phyloP scores from a whole-genome alignment of 768 basidiomycete species.

The Gloeopeniophorella convolvens region DNA sequence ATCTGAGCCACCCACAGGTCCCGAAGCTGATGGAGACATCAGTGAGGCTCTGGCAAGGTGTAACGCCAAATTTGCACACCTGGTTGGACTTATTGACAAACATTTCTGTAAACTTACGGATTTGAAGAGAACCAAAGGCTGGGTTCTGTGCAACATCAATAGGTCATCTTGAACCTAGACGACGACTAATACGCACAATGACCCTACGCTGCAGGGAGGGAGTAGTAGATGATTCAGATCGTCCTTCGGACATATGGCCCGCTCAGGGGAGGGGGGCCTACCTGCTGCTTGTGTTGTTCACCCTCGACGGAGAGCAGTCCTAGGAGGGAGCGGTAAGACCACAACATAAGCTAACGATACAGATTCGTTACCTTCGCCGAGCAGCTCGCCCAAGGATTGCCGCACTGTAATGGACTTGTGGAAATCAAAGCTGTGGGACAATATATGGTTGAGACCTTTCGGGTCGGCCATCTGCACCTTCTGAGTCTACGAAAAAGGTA shows the following conservation, averaged over 20 bases:
- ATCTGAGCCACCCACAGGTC: slow-evolving; percentile 21
- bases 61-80: neutral
- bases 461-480: neutral
- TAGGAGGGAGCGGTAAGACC: neutral
- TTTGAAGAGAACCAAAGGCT: slow-evolving; percentile 7
- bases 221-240: neutral
- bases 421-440: neutral
- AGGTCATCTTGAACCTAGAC: neutral
- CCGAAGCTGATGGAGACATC: slow-evolving; percentile 19
- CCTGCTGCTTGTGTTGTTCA: slow-evolving; percentile 5
- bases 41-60: neutral
- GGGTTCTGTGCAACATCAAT: neutral
- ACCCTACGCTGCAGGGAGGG: neutral
- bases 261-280: neutral
- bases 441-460: neutral
- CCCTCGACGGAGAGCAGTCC: slow-evolving; percentile 6
- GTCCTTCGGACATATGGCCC: neutral
- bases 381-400: neutral
- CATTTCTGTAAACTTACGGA: slow-evolving; percentile 1
- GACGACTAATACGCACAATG: neutral
- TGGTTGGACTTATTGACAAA: neutral
- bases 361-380: neutral
- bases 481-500: neutral
- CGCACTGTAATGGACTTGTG: neutral
- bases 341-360: neutral